These are phyloP conservation scores for Boeremia lycopersici DNA, from an alignment of 2,329 filamentous ascomycete species.

Conservation along the genomic window DNA sequence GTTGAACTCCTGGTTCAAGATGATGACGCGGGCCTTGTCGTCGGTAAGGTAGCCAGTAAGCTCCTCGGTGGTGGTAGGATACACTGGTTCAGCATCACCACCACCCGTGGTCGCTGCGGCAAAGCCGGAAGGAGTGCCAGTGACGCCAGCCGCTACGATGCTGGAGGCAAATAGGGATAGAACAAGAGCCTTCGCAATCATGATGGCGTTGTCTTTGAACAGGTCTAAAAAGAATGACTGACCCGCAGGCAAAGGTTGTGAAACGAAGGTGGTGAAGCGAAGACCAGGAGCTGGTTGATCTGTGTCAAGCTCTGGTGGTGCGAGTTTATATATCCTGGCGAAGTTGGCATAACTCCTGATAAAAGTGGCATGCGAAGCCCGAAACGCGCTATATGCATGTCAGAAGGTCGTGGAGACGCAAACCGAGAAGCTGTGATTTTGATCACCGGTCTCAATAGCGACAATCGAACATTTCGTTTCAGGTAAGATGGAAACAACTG, in stretches of 20 bases:
- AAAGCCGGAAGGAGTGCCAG: conserved; percentile 23
- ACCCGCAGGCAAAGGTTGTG: conserved; percentile 1
- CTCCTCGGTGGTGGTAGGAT: conserved; percentile 21
- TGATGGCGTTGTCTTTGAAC: not conserved
- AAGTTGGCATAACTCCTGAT: conserved; percentile 8
- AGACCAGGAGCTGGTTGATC: not conserved
- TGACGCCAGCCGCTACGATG: conserved; percentile 18
- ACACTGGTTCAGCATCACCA: conserved; percentile 22
- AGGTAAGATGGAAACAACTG: conserved; percentile 3
- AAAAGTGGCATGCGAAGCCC: not conserved
- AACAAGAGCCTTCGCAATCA: conserved; percentile 17
- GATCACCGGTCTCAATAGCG: not conserved
- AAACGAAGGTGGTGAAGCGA: conserved; percentile 9
- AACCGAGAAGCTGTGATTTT: not conserved
- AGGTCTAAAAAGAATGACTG: conserved; percentile 17
- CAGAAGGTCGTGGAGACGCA: not conserved
- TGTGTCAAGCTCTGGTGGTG: not conserved
- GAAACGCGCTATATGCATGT: conserved; percentile 12
- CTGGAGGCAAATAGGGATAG: conserved; percentile 12
- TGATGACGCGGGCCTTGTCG: conserved; percentile 44
- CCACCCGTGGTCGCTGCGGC: conserved; percentile 24
- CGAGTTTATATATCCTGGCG: not conserved
- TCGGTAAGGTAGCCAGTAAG: conserved; percentile 38
- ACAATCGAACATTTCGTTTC: not conserved
- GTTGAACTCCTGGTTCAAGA: conserved; percentile 43